Conservation (phyloP, 2,329 filamentous ascomycete genomes). For the Acrodontium crateriforme region DNA sequence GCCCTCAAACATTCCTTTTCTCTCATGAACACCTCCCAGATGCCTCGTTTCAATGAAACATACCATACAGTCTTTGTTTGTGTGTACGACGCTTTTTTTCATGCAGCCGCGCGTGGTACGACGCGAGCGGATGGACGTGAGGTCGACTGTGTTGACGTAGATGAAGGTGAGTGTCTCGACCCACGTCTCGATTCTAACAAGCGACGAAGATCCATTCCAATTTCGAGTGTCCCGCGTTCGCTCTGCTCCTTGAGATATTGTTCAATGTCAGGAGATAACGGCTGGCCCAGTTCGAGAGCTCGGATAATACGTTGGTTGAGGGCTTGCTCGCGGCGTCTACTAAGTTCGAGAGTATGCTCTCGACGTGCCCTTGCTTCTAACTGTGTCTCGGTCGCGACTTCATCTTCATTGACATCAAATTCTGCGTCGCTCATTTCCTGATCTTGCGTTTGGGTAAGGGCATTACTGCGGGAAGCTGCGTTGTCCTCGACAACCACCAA, state of each 20-base stretch:
- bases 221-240: conserved; percentile 15
- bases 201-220: conserved; percentile 4
- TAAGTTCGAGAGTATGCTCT: conserved; percentile 14
- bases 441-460: conserved; percentile 12
- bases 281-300: conserved; percentile 19
- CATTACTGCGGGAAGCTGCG: conserved; percentile 6
- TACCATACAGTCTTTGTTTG: no score
- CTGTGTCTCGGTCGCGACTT: conserved; percentile 8
- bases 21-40: no score
- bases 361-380: conserved; percentile 11
- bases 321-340: conserved; percentile 13
- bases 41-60: no score
- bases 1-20: no score
- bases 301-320: conserved; percentile 18
- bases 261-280: conserved; percentile 21
- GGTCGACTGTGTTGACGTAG: background rate
- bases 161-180: background rate
- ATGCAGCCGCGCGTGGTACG: no score
- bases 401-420: conserved; percentile 9
- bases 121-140: background rate
- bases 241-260: conserved; percentile 22
- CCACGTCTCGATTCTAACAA: conserved; percentile 1
- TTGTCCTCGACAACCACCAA: conserved; percentile 19
- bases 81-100: no score
- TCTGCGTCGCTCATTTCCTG: conserved; percentile 12